These are phyloP conservation scores for Hypoxylon sp. DNA, from an alignment of 2,329 filamentous ascomycete species.

Conservation along the genomic window DNA sequence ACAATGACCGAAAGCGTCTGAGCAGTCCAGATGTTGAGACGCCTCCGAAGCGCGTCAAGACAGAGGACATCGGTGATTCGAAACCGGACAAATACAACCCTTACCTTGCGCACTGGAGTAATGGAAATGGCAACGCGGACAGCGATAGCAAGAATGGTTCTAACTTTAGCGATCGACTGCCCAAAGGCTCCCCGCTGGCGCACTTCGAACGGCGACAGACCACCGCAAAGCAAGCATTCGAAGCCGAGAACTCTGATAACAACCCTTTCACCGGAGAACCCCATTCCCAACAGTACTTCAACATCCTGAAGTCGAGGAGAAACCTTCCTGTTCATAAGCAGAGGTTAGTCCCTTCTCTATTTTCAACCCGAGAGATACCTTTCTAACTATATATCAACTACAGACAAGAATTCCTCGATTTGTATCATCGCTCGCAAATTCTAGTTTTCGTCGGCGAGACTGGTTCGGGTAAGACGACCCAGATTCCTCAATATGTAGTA, in stretches of 20 bases:
- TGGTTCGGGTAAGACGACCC: constrained; percentile 98
- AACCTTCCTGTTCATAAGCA: constrained; percentile 94
- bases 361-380: neutral
- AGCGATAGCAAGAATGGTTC: constrained; percentile 55
- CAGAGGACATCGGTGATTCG: constrained; percentile 48
- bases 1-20: constrained; percentile 49
- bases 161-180: constrained; percentile 48
- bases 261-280: constrained; percentile 88
- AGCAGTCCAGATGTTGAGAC: constrained; percentile 48
- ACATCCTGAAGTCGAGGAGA: constrained; percentile 86
- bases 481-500: constrained; percentile 98
- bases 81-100: constrained; percentile 73
- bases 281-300: constrained; percentile 88
- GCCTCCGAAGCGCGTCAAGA: constrained; percentile 52
- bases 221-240: constrained; percentile 79
- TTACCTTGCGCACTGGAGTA: constrained; percentile 86
- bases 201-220: constrained; percentile 83
- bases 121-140: constrained; percentile 66
- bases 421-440: constrained; percentile 95
- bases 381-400: constrained; percentile 21
- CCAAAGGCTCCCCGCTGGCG: constrained; percentile 67
- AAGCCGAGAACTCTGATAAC: constrained; percentile 82
- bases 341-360: constrained; percentile 66
- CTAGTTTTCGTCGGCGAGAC: constrained; percentile 99
- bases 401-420: constrained; percentile 90